A percentile compares a stretch with the other conserved stretches of the same genome.
Conservation (phyloP, 129 eudicot genomes). For the Calendula officinalis region DNA sequence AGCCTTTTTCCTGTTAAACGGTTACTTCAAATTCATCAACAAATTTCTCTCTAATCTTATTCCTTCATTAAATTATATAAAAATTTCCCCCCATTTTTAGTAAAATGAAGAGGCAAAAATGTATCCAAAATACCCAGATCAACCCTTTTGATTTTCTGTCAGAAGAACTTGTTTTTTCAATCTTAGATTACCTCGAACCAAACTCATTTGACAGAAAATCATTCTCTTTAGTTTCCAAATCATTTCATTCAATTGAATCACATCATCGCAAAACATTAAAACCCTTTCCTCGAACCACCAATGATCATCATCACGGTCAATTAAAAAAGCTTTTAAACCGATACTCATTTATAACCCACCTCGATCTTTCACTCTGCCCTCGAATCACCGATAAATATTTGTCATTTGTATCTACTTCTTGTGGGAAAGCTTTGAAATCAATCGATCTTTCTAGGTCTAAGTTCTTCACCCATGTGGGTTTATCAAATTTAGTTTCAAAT, state of each 20-base stretch:
- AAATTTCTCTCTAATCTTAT: slow-evolving; percentile 11
- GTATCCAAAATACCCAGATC: slow-evolving; percentile 21
- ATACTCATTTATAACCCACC: slow-evolving; percentile 52
- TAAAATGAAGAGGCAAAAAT: slow-evolving; percentile 56
- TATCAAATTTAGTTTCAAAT: slow-evolving; percentile 51
- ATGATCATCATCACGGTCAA: slow-evolving; percentile 32
- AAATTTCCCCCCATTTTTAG: not conserved
- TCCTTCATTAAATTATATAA: slow-evolving; percentile 4
- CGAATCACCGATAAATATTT: slow-evolving; percentile 52
- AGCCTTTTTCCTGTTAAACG: slow-evolving; percentile 50
- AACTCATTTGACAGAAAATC: slow-evolving; percentile 64
- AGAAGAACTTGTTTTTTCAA: slow-evolving; percentile 60
- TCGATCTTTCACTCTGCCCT: slow-evolving; percentile 84
- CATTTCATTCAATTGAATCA: slow-evolving; percentile 65
- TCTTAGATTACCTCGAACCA: slow-evolving; percentile 61
- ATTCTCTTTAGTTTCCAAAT: slow-evolving; percentile 67
- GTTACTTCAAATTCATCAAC: slow-evolving; percentile 36
- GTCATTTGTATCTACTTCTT: slow-evolving; percentile 23
- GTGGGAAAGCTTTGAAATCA: slow-evolving; percentile 39
- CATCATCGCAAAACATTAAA: slow-evolving; percentile 60
- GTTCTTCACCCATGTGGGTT: slow-evolving; percentile 66
- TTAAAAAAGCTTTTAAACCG: slow-evolving; percentile 45
- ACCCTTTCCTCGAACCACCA: slow-evolving; percentile 58
- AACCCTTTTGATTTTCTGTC: slow-evolving; percentile 61
- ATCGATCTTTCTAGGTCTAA: slow-evolving; percentile 74